Base-by-base conservation (phyloP, 768 basidiomycete genomes). In the Termitomyces eurrhizus region DNA sequence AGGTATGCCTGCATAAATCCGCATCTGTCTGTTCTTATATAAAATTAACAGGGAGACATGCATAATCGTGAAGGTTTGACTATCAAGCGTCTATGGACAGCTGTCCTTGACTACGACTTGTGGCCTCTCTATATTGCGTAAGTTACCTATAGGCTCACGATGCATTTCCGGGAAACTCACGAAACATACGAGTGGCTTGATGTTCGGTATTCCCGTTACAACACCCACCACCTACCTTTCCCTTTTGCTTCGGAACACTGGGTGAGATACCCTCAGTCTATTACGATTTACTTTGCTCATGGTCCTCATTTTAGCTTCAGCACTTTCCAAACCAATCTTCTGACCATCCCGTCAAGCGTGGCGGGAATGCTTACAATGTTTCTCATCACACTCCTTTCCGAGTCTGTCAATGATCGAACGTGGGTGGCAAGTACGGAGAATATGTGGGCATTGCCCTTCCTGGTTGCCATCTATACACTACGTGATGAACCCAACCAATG, bases 51-150 rank as follows among this genome's bases (percentile, higher is more conserved):
- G 80, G 81, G 81, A 1, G 84, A 86, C 59, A 87, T 89, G 88
- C 86, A 87, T 70, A 89, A 89, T 62, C 82, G 88, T 45, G 81
- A 89, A 70, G 84, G 81, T 0, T 66, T 89, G 13, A 75, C 80
- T 0, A 39, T 77, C 6, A 76, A 74, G 64, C 74, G 80, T 6
- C 67, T 87, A 4, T 87, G 83, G 80, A 72, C 69, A 7, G 82
- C 85, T 0, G 54, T 86, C 7, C 79, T 77, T 41, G 87, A 89
- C 66, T 88, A 81, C 58, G 85, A 87, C 65, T 70, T 88, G 11
- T 88, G 86, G 86, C 87, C 87, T 0, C 52, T 88, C 24, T 89
- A 89, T 67, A 75, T 85, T 33, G 70, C 85, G 78, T 80, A 57
- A 53, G 72, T 68, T 32, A 14, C 18, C 29, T 29, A 29, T 29